Evolutionary conservation across 148 eudicot genomes (phyloP).

Genomic region (Cornus florida): DNA sequence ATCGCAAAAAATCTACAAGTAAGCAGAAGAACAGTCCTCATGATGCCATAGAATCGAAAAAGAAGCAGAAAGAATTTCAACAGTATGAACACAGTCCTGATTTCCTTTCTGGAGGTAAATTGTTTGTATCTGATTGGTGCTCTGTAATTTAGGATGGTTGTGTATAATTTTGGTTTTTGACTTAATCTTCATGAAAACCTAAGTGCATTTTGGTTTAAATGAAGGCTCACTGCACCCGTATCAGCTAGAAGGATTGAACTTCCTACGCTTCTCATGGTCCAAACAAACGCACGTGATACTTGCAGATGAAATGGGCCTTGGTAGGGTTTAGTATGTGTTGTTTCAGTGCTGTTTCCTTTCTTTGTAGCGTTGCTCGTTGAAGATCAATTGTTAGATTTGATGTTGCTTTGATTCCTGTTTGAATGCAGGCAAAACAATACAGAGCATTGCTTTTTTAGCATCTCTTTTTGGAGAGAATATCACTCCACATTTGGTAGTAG

Average conservation of each 20-base stretch:
- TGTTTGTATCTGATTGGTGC: neutral
- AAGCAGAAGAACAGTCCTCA: constrained; percentile 48
- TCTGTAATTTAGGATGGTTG: neutral
- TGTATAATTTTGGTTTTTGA: neutral
- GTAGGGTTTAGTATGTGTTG: constrained; percentile 33
- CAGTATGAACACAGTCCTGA: constrained; percentile 84
- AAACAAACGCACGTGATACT: constrained; percentile 97
- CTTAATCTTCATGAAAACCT: neutral
- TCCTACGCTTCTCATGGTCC: constrained; percentile 92
- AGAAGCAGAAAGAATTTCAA: constrained; percentile 79
- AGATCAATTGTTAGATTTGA: neutral
- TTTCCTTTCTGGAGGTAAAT: constrained; percentile 76
- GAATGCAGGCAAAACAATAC: constrained; percentile 93
- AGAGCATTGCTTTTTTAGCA: constrained; percentile 93
- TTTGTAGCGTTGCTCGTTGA: neutral
- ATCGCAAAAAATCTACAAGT: constrained; percentile 45
- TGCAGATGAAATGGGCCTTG: constrained; percentile 99
- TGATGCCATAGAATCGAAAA: constrained; percentile 59
- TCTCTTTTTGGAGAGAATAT: constrained; percentile 73
- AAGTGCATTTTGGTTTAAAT: constrained; percentile 17
- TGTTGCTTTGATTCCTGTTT: constrained; percentile 1
- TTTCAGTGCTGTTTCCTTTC: neutral
- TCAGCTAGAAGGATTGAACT: constrained; percentile 97
- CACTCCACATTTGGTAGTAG: constrained; percentile 84
- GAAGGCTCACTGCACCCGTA: constrained; percentile 93